A percentile compares a stretch with the other conserved stretches of the same genome.
These are phyloP conservation scores for Saturnispora serradocipensis DNA, from an alignment of 805 yeast genomes.

Conservation along the genomic window DNA sequence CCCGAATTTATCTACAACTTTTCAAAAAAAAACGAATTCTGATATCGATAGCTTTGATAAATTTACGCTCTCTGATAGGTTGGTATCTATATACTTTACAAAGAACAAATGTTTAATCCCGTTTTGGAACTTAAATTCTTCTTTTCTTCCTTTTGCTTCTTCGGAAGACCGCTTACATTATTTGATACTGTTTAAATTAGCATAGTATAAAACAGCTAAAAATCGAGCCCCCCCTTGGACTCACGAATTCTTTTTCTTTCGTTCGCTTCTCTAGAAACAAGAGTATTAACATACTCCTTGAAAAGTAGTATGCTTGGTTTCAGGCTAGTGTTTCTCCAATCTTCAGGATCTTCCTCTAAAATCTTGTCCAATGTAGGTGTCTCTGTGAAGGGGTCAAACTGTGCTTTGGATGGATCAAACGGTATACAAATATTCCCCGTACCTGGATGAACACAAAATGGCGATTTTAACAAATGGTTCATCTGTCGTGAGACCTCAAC, in stretches of 20 bases:
- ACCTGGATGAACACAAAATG: constrained; percentile 93
- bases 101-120: too few relatives aligned
- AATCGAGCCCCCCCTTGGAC: background rate
- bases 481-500: constrained; percentile 84
- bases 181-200: background rate
- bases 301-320: constrained; percentile 8
- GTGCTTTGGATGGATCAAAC: constrained; percentile 40
- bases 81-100: too few relatives aligned
- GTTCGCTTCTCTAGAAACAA: constrained; percentile 6
- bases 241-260: constrained; percentile 2
- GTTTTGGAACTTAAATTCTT: too few relatives aligned
- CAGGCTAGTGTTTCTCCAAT: constrained; percentile 58
- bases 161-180: background rate
- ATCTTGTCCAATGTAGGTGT: constrained; percentile 69
- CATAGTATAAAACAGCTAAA: background rate
- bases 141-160: too few relatives aligned
- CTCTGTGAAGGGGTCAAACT: constrained; percentile 60
- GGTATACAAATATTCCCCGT: constrained; percentile 97
- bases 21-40: background rate
- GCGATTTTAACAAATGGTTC: constrained; percentile 88
- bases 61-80: background rate
- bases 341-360: constrained; percentile 52
- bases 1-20: background rate
- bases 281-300: constrained; percentile 1
- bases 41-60: background rate